Evolutionary conservation across 495 filamentous ascomycete species (phyloP).

Genomic region (Hyaloscypha variabilis): DNA sequence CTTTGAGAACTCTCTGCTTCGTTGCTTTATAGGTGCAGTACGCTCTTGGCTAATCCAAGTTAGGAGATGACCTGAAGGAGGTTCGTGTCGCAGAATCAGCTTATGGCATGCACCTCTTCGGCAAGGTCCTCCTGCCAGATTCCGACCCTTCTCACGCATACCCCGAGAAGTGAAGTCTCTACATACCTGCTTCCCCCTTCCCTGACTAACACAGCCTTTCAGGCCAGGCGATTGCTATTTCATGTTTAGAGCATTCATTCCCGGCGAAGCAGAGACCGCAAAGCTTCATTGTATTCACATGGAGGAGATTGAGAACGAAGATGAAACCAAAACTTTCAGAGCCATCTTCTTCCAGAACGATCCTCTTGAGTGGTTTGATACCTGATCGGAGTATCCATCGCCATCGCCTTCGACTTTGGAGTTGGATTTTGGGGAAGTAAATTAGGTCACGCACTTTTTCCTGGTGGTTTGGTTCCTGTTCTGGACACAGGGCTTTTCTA

Average conservation of each 20-base stretch:
- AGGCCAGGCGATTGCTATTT: constrained; percentile 37
- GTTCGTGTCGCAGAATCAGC: constrained; percentile 55
- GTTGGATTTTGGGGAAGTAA: background rate
- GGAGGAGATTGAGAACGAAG: constrained; percentile 47
- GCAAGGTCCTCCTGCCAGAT: constrained; percentile 54
- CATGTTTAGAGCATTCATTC: constrained; percentile 54
- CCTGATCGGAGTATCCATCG: constrained; percentile 32
- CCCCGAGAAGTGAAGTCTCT: constrained; percentile 16
- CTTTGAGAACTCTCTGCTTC: no score
- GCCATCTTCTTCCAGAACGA: constrained; percentile 57
- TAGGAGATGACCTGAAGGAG: constrained; percentile 43
- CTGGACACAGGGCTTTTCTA: background rate
- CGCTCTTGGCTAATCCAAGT: background rate
- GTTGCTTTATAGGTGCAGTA: background rate
- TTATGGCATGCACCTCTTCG: constrained; percentile 60
- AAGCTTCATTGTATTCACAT: constrained; percentile 56
- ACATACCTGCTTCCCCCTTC: background rate
- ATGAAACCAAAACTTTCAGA: constrained; percentile 47
- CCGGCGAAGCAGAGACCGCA: constrained; percentile 44
- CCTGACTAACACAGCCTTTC: background rate
- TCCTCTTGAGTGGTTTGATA: constrained; percentile 60
- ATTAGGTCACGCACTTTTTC: constrained; percentile 8
- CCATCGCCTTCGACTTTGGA: background rate
- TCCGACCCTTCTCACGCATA: constrained; percentile 18
- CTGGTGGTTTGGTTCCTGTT: background rate